Conservation (phyloP, 352 stramenopile genomes). For the Phytopythium boreale region DNA sequence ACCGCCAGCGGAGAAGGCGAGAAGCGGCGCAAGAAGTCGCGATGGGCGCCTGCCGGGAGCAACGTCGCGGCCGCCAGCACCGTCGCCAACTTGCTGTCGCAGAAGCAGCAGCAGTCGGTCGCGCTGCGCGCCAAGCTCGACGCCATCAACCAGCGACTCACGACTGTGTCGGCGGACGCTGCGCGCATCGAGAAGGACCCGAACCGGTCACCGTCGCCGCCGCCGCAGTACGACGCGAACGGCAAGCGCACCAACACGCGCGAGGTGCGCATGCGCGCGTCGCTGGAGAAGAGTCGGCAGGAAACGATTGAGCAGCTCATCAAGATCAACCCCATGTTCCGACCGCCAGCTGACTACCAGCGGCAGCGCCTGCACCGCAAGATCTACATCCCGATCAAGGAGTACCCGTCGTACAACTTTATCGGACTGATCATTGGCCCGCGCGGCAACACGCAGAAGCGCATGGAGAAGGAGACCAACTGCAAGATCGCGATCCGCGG, state of each 20-base stretch:
- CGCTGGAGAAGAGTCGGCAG: slow-evolving; percentile 88
- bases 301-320: slow-evolving; percentile 95
- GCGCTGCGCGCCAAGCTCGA: slow-evolving; percentile 74
- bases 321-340: slow-evolving; percentile 92
- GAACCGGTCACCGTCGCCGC: slow-evolving; percentile 89
- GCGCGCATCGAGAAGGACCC: slow-evolving; percentile 82
- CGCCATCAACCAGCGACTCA: slow-evolving; percentile 63
- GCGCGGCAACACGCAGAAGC: slow-evolving; percentile 98
- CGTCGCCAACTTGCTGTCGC: slow-evolving; percentile 41
- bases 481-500: slow-evolving; percentile 99
- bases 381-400: slow-evolving; percentile 97
- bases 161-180: slow-evolving; percentile 80
- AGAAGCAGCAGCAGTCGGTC: slow-evolving; percentile 75
- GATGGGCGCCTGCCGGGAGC: slow-evolving; percentile 53
- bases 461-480: slow-evolving; percentile 97
- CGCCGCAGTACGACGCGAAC: slow-evolving; percentile 94
- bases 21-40: slow-evolving; percentile 75
- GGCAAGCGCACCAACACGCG: slow-evolving; percentile 97
- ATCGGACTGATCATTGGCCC: slow-evolving; percentile 99
- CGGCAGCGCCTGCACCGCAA: slow-evolving; percentile 93
- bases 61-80: slow-evolving; percentile 27
- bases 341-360: slow-evolving; percentile 84
- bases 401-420: slow-evolving; percentile 99
- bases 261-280: slow-evolving; percentile 92
- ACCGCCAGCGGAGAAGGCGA: slow-evolving; percentile 28